A percentile compares a stretch with the other conserved stretches of the same genome.
Conservation (phyloP, 371 early-diverging fungal species). For the Mortierella sp. region DNA sequence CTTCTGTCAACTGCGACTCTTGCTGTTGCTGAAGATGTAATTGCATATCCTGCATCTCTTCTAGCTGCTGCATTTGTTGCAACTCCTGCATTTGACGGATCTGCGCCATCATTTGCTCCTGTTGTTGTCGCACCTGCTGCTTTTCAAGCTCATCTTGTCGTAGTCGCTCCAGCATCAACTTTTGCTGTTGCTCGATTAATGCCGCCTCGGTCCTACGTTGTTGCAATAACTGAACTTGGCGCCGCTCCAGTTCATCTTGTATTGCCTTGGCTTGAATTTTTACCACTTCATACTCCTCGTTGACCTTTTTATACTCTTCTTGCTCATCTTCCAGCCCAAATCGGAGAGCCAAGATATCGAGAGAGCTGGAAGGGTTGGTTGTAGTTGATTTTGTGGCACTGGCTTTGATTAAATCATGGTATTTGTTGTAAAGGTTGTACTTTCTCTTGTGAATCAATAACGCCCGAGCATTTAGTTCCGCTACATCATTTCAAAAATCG, state of each 20-base stretch:
- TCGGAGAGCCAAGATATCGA: conserved; percentile 23
- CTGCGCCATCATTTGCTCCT: conserved; percentile 17
- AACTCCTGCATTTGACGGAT: conserved; percentile 57
- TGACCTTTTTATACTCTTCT: conserved; percentile 13
- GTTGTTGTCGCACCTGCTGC: conserved; percentile 13
- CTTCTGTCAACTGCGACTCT: conserved; percentile 17
- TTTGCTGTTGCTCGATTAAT: conserved; percentile 61
- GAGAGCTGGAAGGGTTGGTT: conserved; percentile 24
- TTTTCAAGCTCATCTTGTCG: conserved; percentile 32
- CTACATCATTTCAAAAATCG: conserved; percentile 14
- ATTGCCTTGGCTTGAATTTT: conserved; percentile 39
- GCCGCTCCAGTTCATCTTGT: conserved; percentile 57
- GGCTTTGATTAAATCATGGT: conserved; percentile 26
- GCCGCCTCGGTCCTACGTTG: conserved; percentile 60
- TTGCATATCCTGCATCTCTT: conserved; percentile 17
- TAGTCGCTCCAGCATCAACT: conserved; percentile 41
- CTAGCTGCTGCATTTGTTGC: conserved; percentile 24
- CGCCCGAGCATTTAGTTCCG: conserved; percentile 25
- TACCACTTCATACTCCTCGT: conserved; percentile 22
- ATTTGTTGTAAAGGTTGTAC: conserved; percentile 32
- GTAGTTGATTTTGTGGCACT: conserved; percentile 33
- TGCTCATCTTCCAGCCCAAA: conserved; percentile 32
- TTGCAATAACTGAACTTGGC: conserved; percentile 51
- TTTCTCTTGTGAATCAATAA: conserved; percentile 28
- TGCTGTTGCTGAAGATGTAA: not conserved